Percentiles rank a stretch among this genome's conserved stretches.
Evolutionary conservation across 495 filamentous ascomycete species (phyloP).

Genomic region (Annulohypoxylon moriforme): DNA sequence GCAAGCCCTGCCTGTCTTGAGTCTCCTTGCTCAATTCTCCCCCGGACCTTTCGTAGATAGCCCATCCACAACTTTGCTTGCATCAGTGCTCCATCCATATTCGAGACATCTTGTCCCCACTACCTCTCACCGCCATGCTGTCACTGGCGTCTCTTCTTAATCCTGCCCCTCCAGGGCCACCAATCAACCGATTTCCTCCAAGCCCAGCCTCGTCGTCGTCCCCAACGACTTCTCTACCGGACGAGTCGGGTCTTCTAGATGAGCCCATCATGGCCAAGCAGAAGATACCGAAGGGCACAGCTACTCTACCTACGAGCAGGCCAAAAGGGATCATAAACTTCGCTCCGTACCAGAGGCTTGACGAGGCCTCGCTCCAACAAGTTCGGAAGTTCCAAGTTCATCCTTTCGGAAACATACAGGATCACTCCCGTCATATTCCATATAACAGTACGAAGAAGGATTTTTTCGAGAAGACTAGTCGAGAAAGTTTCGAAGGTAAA

Average conservation of each 20-base stretch:
- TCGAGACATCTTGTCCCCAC: constrained; percentile 47
- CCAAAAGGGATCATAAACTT: constrained; percentile 73
- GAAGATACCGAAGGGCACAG: constrained; percentile 69
- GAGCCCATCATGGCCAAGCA: constrained; percentile 50
- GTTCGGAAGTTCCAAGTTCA: constrained; percentile 71
- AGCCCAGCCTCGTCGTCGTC: constrained; percentile 49
- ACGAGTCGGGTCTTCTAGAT: constrained; percentile 43
- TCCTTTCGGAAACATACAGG: constrained; percentile 74
- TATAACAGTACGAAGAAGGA: constrained; percentile 94
- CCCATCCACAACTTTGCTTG: constrained; percentile 45
- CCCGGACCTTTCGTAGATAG: constrained; percentile 39
- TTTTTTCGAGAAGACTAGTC: constrained; percentile 84
- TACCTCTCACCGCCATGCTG: constrained; percentile 59
- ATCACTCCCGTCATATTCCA: constrained; percentile 82
- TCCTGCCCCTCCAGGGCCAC: constrained; percentile 59
- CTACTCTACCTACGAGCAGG: constrained; percentile 66
- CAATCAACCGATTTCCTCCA: constrained; percentile 44
- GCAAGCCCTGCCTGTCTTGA: constrained; percentile 53
- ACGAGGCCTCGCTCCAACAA: constrained; percentile 64
- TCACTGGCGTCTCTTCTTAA: constrained; percentile 71
- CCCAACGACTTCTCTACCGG: constrained; percentile 43
- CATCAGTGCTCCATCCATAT: constrained; percentile 45
- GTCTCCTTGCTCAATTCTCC: constrained; percentile 42
- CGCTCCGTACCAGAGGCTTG: constrained; percentile 71
- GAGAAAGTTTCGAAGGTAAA: constrained; percentile 89